A percentile compares a stretch with the other conserved stretches of the same genome.
Conservation (phyloP, 177 flowering plant species). For the Vitis hybrid region DNA sequence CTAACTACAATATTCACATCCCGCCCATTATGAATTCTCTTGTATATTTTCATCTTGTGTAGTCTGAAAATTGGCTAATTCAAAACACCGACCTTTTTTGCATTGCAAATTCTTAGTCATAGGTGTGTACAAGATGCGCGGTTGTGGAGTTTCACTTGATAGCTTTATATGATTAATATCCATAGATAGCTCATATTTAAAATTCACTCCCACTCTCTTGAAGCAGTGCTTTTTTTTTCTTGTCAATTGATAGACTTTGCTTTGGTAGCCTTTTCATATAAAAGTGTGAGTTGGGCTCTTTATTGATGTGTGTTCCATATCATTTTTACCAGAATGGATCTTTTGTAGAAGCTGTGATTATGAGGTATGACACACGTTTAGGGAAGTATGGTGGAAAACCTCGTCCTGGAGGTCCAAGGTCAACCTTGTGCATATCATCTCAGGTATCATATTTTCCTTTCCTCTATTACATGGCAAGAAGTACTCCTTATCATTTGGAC, state of each 20-base stretch:
- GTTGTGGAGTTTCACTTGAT: neutral
- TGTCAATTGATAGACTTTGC: neutral
- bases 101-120: no score
- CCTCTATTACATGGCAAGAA: neutral
- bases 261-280: neutral
- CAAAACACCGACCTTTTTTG: no score
- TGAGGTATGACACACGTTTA: constrained; percentile 89
- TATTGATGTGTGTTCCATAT: neutral
- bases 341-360: constrained; percentile 89
- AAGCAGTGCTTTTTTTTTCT: neutral
- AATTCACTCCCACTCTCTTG: neutral
- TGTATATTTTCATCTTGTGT: no score
- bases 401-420: constrained; percentile 84
- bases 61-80: no score
- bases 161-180: neutral
- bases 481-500: no score
- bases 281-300: neutral
- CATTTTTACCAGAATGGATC: constrained; percentile 63
- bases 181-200: neutral
- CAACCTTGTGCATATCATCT: constrained; percentile 89
- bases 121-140: neutral
- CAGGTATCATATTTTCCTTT: constrained; percentile 52
- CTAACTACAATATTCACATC: no score
- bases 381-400: constrained; percentile 83
- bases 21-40: no score